phyloP scores from a whole-genome alignment of 2,329 filamentous ascomycete species.

The Rhynchosporium agropyri region DNA sequence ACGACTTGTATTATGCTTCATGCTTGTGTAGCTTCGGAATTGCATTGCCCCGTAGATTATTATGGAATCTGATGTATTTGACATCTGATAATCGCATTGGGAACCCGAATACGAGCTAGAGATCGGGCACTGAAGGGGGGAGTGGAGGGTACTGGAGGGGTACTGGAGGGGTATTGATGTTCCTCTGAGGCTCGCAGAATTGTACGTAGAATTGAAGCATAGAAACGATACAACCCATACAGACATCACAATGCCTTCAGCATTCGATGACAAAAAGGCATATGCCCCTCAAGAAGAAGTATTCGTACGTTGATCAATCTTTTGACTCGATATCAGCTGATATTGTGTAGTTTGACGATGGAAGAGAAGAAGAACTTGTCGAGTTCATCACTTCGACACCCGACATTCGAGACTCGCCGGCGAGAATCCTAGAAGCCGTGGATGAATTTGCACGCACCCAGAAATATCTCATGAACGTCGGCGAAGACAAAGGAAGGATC shows the following conservation, averaged over 20 bases:
- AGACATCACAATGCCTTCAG: constrained; percentile 5
- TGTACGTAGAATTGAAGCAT: background rate
- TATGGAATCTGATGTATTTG: background rate
- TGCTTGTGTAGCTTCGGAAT: background rate
- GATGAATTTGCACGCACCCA: constrained; percentile 67
- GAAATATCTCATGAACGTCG: constrained; percentile 81
- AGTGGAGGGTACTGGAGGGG: no score
- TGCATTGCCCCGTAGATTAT: background rate
- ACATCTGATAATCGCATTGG: background rate
- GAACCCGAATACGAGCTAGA: constrained; percentile 13
- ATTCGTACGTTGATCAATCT: constrained; percentile 28
- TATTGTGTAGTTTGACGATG: constrained; percentile 60
- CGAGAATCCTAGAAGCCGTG: constrained; percentile 67
- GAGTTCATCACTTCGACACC: constrained; percentile 67
- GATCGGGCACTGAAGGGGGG: no score
- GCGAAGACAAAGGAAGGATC: constrained; percentile 72
- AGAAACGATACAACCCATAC: background rate
- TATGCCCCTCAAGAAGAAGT: constrained; percentile 36
- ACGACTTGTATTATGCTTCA: constrained; percentile 11
- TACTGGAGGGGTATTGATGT: no score
- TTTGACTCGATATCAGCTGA: background rate
- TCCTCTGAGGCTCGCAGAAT: background rate
- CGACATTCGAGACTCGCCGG: constrained; percentile 64
- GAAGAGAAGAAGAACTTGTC: constrained; percentile 72
- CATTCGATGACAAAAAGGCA: constrained; percentile 33